Base-by-base conservation (phyloP, 495 filamentous ascomycete genomes). In the Neurospora discreta region DNA sequence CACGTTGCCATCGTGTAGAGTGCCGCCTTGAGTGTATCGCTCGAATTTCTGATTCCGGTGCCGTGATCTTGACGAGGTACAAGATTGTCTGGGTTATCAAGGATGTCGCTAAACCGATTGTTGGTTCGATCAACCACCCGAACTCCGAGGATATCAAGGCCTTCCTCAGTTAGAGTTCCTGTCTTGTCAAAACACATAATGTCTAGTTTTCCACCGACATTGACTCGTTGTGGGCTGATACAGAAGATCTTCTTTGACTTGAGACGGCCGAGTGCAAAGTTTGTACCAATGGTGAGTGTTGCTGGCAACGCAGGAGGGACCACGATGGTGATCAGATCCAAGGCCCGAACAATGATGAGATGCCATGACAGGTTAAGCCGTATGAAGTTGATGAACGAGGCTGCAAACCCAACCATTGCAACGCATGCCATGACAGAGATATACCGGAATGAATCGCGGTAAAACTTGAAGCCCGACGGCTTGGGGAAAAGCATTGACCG, bases 401-500 rank as follows among this genome's bases (percentile, higher is more conserved):
- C 93, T 36, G 93, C 81, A 78, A 99, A 99, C 2, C 96, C 96
- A 69, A 97, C 77, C 68, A 89, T 77, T 36, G 96, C 96, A 74
- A 99, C 90, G n/a, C 88, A 80, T 65, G 86, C 95, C 96, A 99
- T 98, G 41, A 99, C 96, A 7, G 92, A 94, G 73, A 99, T 98
- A 78, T 98, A 99, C 33, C 94, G 90, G 78, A 99, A 99, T 5
- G 96, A 98, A 78, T 99, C 96, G 20, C 93, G 87, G 78, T 99
- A 98, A 77, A 99, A 98, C 76, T 95, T 98, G 86, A 99, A 98
- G 1, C 93, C 94, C 30, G 94, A 96, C 0, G 96, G 96, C 76
- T 98, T 98, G 0, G 96, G 96, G 78, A 99, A 98, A 39, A 99
- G 89, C 94, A 99, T 99, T 1, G 96, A 98, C 30, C 96, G 92